Evolutionary conservation across 257 asterid species (phyloP).

Genomic region (Solanum appendiculatum): DNA sequence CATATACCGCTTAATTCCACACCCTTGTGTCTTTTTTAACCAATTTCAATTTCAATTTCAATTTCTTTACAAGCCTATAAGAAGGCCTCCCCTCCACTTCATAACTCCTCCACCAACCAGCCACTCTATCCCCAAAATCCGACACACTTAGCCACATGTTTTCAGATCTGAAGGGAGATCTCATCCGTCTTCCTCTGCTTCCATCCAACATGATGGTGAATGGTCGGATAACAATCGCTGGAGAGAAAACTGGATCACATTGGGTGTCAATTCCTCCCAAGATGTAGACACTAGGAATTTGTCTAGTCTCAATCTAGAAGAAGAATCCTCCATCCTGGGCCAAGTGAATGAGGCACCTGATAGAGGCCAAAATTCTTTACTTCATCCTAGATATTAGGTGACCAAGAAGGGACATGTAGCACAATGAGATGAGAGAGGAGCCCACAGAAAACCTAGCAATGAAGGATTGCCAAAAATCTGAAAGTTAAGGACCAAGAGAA

Average conservation of each 20-base stretch:
- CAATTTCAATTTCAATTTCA: neutral
- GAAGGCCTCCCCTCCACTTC: neutral
- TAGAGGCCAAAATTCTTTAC: neutral
- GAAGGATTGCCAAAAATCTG: neutral
- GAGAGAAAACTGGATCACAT: neutral
- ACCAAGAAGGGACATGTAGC: neutral
- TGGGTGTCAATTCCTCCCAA: neutral
- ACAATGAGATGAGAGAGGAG: neutral
- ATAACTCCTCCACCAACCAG: neutral
- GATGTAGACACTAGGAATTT: neutral
- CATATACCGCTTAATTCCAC: neutral
- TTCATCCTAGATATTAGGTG: neutral
- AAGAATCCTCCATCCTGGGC: neutral
- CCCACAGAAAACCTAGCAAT: neutral
- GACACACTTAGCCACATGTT: neutral
- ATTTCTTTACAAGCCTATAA: neutral
- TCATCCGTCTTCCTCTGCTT: neutral
- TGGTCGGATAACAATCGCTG: neutral
- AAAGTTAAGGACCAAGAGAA: neutral
- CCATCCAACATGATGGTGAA: neutral
- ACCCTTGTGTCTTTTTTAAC: neutral
- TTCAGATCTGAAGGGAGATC: neutral
- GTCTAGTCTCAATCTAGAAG: neutral
- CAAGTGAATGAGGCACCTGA: neutral
- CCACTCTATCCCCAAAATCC: neutral